A percentile compares a stretch with the other conserved stretches of the same genome.
phyloP scores from a whole-genome alignment of 345 rosid species.

The Rhizophora mangle region DNA sequence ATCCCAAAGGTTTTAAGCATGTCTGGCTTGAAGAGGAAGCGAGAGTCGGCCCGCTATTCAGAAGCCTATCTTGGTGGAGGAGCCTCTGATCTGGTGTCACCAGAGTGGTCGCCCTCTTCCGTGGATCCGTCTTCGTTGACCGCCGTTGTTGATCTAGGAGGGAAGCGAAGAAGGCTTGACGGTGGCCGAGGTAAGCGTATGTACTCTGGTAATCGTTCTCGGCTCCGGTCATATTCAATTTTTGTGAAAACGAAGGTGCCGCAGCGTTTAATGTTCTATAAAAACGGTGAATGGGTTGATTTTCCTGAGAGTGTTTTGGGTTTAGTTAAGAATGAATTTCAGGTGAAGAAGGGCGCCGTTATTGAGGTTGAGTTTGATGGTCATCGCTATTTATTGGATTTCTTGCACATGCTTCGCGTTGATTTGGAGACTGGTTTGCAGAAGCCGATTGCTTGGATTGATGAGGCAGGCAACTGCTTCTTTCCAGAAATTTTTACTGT shows the following conservation, averaged over 20 bases:
- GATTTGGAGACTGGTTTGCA: conserved; percentile 63
- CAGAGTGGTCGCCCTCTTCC: conserved; percentile 24
- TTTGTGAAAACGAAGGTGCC: conserved; percentile 65
- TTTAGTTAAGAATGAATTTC: conserved; percentile 51
- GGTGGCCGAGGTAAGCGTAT: conserved; percentile 27
- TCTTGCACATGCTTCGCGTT: conserved; percentile 70
- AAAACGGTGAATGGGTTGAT: conserved; percentile 77
- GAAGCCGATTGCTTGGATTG: conserved; percentile 92
- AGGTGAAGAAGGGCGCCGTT: conserved; percentile 53
- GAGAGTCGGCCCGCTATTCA: conserved; percentile 21
- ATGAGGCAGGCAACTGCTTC: conserved; percentile 64
- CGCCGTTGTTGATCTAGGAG: conserved; percentile 20
- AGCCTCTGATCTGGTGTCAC: conserved; percentile 31
- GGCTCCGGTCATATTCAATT: conserved; percentile 58
- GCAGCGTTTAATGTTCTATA: conserved; percentile 65
- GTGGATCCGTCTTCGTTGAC: conserved; percentile 18
- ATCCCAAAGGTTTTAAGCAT: conserved; percentile 19
- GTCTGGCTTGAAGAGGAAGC: conserved; percentile 50
- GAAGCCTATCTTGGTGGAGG: conserved; percentile 31
- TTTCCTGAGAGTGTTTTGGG: conserved; percentile 45
- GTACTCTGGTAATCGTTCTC: conserved; percentile 31
- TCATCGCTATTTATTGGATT: conserved; percentile 54
- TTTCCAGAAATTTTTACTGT: conserved; percentile 58
- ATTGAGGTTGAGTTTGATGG: conserved; percentile 56
- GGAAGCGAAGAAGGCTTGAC: conserved; percentile 52